Evolutionary conservation across 2,329 filamentous ascomycete genomes (phyloP).

Genomic region (Xylariaceae sp.): DNA sequence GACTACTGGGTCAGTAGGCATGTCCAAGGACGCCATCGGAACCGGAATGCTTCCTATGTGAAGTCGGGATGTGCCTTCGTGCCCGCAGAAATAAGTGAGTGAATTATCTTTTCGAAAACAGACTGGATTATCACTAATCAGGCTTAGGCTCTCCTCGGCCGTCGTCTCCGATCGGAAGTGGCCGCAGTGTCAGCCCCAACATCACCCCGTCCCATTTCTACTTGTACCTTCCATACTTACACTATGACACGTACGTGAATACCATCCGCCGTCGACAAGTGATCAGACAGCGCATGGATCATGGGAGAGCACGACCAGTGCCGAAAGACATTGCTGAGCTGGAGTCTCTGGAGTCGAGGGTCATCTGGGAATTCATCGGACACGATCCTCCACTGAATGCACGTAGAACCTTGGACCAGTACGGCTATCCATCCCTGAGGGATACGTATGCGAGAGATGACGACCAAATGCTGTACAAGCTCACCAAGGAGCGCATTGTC

Average conservation of each 20-base stretch:
- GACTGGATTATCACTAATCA: background rate
- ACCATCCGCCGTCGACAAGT: constrained; percentile 53
- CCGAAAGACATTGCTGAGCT: constrained; percentile 49
- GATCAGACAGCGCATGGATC: constrained; percentile 45
- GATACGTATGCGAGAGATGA: constrained; percentile 59
- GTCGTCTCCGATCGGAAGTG: constrained; percentile 22
- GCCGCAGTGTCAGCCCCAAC: constrained; percentile 20
- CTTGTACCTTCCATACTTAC: constrained; percentile 55
- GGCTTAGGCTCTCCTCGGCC: constrained; percentile 33
- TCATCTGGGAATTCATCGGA: constrained; percentile 60
- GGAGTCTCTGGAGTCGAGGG: constrained; percentile 52
- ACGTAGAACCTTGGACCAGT: constrained; percentile 60
- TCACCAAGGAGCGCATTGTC: constrained; percentile 46
- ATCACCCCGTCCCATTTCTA: constrained; percentile 36
- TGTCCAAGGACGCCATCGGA: constrained; percentile 43
- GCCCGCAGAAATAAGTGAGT: constrained; percentile 30
- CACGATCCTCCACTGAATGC: constrained; percentile 59
- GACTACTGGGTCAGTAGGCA: constrained; percentile 47
- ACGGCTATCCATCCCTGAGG: constrained; percentile 55
- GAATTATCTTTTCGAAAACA: background rate
- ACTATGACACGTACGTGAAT: constrained; percentile 60
- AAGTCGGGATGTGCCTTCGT: constrained; percentile 46
- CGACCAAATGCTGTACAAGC: constrained; percentile 65
- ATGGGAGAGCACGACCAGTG: constrained; percentile 53
- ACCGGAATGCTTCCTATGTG: constrained; percentile 46